Evolutionary conservation across 306 rosid species (phyloP).

Genomic region (Pueraria montana): DNA sequence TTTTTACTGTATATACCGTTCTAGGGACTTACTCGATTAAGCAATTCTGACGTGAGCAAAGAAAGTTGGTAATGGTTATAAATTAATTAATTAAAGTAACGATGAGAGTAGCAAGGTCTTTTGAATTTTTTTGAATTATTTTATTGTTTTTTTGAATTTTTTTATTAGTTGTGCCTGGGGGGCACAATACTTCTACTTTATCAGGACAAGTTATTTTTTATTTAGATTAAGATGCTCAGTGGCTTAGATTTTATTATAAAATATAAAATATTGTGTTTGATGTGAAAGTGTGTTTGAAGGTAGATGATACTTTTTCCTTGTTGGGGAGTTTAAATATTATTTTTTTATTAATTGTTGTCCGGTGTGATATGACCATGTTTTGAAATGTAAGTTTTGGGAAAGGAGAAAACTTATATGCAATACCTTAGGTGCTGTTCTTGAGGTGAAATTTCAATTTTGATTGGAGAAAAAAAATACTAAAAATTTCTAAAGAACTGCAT

Average conservation of each 20-base stretch:
- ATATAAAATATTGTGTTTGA: slow-evolving; percentile 5
- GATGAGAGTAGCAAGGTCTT: background rate
- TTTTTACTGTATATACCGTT: background rate
- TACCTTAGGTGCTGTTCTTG: background rate
- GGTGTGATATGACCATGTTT: slow-evolving; percentile 25
- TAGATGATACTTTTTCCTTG: background rate
- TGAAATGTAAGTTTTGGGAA: background rate
- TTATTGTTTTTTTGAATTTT: background rate
- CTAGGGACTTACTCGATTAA: background rate
- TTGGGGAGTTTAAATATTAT: background rate
- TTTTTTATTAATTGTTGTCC: background rate
- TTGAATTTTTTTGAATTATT: background rate
- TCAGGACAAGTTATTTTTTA: background rate
- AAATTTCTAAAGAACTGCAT: background rate
- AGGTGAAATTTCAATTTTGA: background rate
- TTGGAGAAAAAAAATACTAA: background rate
- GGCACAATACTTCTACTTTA: background rate
- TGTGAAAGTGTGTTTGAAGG: background rate
- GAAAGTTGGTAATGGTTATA: background rate
- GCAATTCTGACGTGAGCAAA: background rate
- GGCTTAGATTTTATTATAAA: background rate
- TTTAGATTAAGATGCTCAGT: background rate
- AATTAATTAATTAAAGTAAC: background rate
- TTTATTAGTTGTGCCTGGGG: background rate
- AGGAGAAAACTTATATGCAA: background rate